Conservation (phyloP, 331 rosid genomes). For the Stylosanthes scabra region DNA sequence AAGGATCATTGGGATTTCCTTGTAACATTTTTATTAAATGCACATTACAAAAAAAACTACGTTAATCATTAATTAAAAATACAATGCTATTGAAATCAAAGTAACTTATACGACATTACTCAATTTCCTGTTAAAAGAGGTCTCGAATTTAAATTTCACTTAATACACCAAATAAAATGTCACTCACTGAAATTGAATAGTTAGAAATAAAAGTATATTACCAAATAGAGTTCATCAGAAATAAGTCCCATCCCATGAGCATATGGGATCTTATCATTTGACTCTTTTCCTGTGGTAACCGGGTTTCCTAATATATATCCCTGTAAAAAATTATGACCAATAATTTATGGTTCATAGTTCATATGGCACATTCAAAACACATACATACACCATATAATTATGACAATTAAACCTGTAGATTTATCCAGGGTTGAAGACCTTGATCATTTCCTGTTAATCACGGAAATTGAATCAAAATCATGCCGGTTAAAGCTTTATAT, state of each 20-base stretch:
- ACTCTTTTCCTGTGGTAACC: neutral
- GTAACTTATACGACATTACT: neutral
- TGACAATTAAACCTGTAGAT: conserved; percentile 53
- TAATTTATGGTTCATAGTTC: neutral
- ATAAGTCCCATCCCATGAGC: conserved; percentile 67
- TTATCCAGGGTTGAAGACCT: conserved; percentile 46
- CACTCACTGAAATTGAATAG: neutral
- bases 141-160: no score
- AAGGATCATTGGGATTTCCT: neutral
- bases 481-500: neutral
- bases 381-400: no score
- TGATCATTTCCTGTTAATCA: conserved; percentile 52
- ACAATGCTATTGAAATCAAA: neutral
- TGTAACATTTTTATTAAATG: neutral
- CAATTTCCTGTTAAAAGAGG: no score
- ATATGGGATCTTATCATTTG: conserved; percentile 39
- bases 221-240: conserved; percentile 62
- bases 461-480: neutral
- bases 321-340: conserved; percentile 34
- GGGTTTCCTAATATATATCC: conserved; percentile 68
- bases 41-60: neutral
- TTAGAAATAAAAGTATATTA: conserved; percentile 4
- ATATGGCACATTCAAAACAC: neutral
- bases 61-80: neutral
- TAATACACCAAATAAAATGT: no score